phyloP scores from a whole-genome alignment of 1,284 basidiomycete genomes.

The Ceratobasidium theobromae region DNA sequence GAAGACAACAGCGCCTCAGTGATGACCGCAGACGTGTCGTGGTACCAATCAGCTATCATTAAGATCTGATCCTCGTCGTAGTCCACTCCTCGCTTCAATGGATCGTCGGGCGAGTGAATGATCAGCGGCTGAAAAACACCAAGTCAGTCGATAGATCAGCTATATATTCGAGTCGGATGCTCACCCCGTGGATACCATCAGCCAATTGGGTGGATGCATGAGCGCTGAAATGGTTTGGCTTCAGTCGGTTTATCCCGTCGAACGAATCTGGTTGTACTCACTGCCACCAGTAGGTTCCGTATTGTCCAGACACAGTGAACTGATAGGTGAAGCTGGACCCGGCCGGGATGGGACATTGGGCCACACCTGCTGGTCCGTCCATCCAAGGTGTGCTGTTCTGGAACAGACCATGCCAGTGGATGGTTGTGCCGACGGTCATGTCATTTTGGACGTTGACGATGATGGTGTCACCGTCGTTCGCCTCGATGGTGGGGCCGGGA shows the following conservation, averaged over 20 bases:
- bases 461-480: constrained; percentile 41
- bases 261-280: constrained; percentile 18
- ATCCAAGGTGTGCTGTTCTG: constrained; percentile 40
- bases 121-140: constrained; percentile 36
- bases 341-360: constrained; percentile 45
- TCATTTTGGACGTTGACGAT: constrained; percentile 41
- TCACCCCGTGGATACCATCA: constrained; percentile 41
- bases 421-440: constrained; percentile 38
- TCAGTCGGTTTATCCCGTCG: constrained; percentile 45
- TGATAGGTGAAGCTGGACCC: constrained; percentile 43
- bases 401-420: constrained; percentile 44
- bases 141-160: constrained; percentile 27
- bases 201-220: constrained; percentile 39
- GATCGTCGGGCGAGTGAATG: constrained; percentile 41
- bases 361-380: constrained; percentile 41
- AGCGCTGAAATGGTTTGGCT: constrained; percentile 32
- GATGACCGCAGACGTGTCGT: constrained; percentile 36
- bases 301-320: constrained; percentile 39
- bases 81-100: constrained; percentile 40
- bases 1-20: constrained; percentile 21
- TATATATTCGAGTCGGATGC: constrained; percentile 36
- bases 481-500: constrained; percentile 14
- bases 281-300: constrained; percentile 18
- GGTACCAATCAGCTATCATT: constrained; percentile 39
- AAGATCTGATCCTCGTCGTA: constrained; percentile 38